These are phyloP conservation scores for Aphanomyces astaci DNA, from an alignment of 352 stramenopile species.

Conservation along the genomic window DNA sequence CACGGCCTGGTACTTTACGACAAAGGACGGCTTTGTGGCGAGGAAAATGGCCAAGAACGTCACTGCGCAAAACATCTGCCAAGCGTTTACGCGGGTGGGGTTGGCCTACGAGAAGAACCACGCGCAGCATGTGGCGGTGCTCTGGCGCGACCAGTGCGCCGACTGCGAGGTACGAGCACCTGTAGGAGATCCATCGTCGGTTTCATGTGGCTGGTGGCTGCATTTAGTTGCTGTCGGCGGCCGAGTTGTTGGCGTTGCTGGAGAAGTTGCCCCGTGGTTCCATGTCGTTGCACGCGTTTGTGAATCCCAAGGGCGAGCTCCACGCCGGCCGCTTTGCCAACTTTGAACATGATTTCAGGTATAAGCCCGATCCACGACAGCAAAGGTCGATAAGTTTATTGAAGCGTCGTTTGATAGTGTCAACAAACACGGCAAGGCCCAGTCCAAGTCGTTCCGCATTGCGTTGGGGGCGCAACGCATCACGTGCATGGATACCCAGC, in stretches of 20 bases:
- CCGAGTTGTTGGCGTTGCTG: constrained; percentile 46
- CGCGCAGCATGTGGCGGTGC: constrained; percentile 34
- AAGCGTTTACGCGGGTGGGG: constrained; percentile 35
- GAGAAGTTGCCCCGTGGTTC: constrained; percentile 31
- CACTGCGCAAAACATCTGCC: constrained; percentile 33
- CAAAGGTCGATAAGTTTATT: too few species aligned
- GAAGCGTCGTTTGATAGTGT: constrained; percentile 27
- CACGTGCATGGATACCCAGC: constrained; percentile 55
- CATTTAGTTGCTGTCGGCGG: constrained; percentile 41
- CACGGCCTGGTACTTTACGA: constrained; percentile 68
- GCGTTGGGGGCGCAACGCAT: constrained; percentile 54
- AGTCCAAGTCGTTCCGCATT: constrained; percentile 59
- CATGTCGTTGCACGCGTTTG: constrained; percentile 47
- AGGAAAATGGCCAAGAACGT: constrained; percentile 51
- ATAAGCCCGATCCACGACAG: too few species aligned
- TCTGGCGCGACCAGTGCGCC: constrained; percentile 45
- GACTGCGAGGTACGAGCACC: not conserved
- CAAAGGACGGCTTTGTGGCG: constrained; percentile 41
- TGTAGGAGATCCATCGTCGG: not conserved
- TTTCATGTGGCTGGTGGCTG: constrained; percentile 22
- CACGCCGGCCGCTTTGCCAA: constrained; percentile 61
- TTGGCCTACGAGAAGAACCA: constrained; percentile 26
- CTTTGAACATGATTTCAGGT: constrained; percentile 71
- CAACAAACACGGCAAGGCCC: constrained; percentile 46
- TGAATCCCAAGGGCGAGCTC: constrained; percentile 53